Conservation (phyloP, 768 basidiomycete species). For the Mrakia frigida region DNA sequence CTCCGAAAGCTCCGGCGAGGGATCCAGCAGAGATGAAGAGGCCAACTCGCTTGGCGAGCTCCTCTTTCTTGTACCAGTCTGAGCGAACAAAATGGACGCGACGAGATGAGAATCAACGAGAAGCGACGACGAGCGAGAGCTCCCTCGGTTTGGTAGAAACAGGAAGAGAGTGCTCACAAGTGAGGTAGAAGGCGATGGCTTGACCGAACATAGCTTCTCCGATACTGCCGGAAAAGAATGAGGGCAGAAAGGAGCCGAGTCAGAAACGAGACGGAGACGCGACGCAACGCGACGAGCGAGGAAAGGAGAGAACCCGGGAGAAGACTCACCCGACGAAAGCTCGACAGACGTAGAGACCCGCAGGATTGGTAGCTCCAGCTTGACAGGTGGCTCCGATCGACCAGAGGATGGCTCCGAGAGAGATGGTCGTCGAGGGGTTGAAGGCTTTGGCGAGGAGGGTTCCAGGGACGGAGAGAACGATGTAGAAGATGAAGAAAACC, state of each 20-base stretch:
- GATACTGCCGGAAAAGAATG: slow-evolving; percentile 42
- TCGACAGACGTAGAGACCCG: slow-evolving; percentile 9
- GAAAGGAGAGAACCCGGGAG: too few relatives aligned
- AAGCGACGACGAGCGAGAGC: too few relatives aligned
- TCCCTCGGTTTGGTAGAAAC: too few relatives aligned
- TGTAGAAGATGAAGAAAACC: slow-evolving; percentile 38
- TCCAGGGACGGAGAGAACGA: slow-evolving; percentile 45
- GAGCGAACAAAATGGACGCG: neutral
- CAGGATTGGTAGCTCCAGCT: slow-evolving; percentile 37
- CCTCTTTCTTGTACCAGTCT: slow-evolving; percentile 43
- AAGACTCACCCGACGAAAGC: neutral
- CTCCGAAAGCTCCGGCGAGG: slow-evolving; percentile 35
- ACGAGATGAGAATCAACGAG: neutral
- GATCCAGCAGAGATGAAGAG: slow-evolving; percentile 46
- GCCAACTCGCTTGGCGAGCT: slow-evolving; percentile 47
- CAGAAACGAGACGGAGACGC: too few relatives aligned
- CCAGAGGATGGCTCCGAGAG: slow-evolving; percentile 46
- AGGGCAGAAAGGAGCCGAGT: too few relatives aligned
- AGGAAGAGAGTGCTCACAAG: slow-evolving; percentile 17
- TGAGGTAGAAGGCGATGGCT: slow-evolving; percentile 37
- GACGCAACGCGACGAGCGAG: too few relatives aligned
- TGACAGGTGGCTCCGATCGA: slow-evolving; percentile 45
- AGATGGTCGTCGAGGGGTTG: slow-evolving; percentile 44
- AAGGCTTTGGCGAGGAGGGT: slow-evolving; percentile 44
- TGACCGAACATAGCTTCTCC: slow-evolving; percentile 34